Evolutionary conservation across 2,329 filamentous ascomycete genomes (phyloP).

Genomic region (Trichocomaceae sp.): DNA sequence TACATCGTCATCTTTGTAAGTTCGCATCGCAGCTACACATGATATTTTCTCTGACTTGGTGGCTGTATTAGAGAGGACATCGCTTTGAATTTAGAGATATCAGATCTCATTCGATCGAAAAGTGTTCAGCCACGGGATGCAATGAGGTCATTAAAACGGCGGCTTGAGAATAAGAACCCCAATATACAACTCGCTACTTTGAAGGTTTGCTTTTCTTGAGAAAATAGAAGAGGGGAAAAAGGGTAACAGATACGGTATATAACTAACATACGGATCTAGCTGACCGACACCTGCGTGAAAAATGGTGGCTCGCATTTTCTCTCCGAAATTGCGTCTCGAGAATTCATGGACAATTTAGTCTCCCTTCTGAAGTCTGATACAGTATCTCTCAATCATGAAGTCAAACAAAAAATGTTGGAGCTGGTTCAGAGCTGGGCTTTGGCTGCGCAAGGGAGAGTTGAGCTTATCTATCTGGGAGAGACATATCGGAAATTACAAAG

Average conservation of each 20-base stretch:
- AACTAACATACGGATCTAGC: constrained; percentile 40
- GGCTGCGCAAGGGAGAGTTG: constrained; percentile 76
- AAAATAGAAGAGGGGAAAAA: constrained; percentile 3
- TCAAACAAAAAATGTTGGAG: constrained; percentile 84
- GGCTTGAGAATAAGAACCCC: constrained; percentile 95
- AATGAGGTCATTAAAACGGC: constrained; percentile 89
- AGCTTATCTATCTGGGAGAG: constrained; percentile 79
- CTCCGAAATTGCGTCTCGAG: constrained; percentile 85
- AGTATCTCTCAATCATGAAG: constrained; percentile 69
- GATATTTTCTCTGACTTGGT: constrained; percentile 9
- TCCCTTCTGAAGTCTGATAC: constrained; percentile 81
- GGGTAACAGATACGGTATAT: neutral
- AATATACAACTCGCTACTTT: constrained; percentile 94
- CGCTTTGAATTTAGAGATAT: constrained; percentile 94
- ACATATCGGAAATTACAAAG: constrained; percentile 75
- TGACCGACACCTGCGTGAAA: constrained; percentile 97
- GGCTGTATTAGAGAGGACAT: constrained; percentile 71
- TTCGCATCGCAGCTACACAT: constrained; percentile 11
- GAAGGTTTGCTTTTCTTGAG: constrained; percentile 53
- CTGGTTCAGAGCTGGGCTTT: constrained; percentile 89
- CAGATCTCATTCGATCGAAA: constrained; percentile 94
- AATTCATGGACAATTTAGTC: constrained; percentile 96
- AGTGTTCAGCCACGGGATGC: constrained; percentile 96
- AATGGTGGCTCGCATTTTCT: constrained; percentile 96
- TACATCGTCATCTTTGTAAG: constrained; percentile 86